Percentiles rank a stretch among this genome's conserved stretches.
Evolutionary conservation across 768 basidiomycete species (phyloP).

Genomic region (Trametes sanguinea): DNA sequence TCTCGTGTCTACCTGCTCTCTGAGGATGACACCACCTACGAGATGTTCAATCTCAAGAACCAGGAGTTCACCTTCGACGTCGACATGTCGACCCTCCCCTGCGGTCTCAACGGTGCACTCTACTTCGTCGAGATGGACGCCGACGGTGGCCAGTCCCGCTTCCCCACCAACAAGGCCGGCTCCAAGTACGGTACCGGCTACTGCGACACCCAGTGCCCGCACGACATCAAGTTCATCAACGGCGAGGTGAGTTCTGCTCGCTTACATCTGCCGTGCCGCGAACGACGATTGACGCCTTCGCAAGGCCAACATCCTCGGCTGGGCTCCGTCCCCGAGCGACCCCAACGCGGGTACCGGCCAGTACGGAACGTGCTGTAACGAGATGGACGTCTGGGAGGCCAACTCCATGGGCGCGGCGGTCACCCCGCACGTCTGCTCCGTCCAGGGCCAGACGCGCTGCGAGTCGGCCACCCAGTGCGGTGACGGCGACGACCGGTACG

Average conservation of each 20-base stretch:
- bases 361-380: slow-evolving; percentile 36
- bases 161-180: slow-evolving; percentile 55
- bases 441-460: slow-evolving; percentile 52
- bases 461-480: slow-evolving; percentile 39
- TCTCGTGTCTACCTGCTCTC: slow-evolving; percentile 52
- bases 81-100: slow-evolving; percentile 56
- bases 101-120: slow-evolving; percentile 61
- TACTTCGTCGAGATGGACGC: slow-evolving; percentile 63
- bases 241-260: slow-evolving; percentile 40
- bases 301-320: slow-evolving; percentile 34
- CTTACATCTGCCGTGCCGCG: too few relatives aligned
- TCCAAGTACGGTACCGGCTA: slow-evolving; percentile 67
- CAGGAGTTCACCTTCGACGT: slow-evolving; percentile 63
- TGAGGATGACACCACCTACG: slow-evolving; percentile 41
- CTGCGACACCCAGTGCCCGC: slow-evolving; percentile 62
- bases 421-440: slow-evolving; percentile 32
- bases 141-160: slow-evolving; percentile 52
- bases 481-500: slow-evolving; percentile 38
- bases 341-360: slow-evolving; percentile 33
- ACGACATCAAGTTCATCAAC: slow-evolving; percentile 60
- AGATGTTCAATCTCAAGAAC: slow-evolving; percentile 52
- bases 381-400: slow-evolving; percentile 41
- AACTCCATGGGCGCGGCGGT: slow-evolving; percentile 34
- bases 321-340: slow-evolving; percentile 25
- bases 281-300: slow-evolving; percentile 30